Base-by-base conservation (phyloP, 2,329 filamentous ascomycete genomes). In the Dothidotthia symphoricarpi region DNA sequence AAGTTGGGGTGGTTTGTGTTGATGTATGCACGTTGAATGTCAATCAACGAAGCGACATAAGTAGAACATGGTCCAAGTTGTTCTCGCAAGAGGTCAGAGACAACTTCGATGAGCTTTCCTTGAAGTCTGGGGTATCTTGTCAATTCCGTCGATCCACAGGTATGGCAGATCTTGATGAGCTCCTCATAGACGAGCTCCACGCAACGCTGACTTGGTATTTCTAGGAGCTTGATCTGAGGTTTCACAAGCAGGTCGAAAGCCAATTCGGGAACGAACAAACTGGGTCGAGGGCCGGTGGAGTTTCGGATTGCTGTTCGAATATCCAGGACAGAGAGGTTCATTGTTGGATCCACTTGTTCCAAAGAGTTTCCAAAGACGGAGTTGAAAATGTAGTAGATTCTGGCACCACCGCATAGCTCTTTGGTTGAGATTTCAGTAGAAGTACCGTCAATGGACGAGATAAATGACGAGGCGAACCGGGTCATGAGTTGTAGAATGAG, bases 1-100 rank as follows among this genome's bases (percentile, higher is more conserved):
- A 98, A 98, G 69, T 98, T 98, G 32, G 93, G 93, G 65, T 98
- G 93, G 62, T 98, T 98, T 28, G 93, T 98, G 73, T 98, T 98
- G 72, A 98, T 97, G 69, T 98, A 98, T 14, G 93, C 93, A 52
- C 93, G 81, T 69, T 98, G 93, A 44, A 98, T 98, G 16, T 93
- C 86, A 51, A 98, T 98, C 46, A 98, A 76, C 27, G 91, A 97
- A 68, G 96, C 93, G 28, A 98, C 93, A 54, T 98, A 98, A 35
- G 72, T 78, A 2, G 91, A 95, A 39, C 86, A 83, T 9, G 93
- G 93, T 2, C 93, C 93, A 5, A 98, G 76, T 43, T 91, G 81
- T 71, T 98, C 93, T 37, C 93, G 83, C 34, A 98, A 76, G 29
- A 98, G 81, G 64, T 98, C 93, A 6, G 93, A 97, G 2, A 98